Evolutionary conservation across 2,329 filamentous ascomycete species (phyloP), one percentile per base, ranked within the genome.

Genomic region (Paramyrothecium sp.): DNA sequence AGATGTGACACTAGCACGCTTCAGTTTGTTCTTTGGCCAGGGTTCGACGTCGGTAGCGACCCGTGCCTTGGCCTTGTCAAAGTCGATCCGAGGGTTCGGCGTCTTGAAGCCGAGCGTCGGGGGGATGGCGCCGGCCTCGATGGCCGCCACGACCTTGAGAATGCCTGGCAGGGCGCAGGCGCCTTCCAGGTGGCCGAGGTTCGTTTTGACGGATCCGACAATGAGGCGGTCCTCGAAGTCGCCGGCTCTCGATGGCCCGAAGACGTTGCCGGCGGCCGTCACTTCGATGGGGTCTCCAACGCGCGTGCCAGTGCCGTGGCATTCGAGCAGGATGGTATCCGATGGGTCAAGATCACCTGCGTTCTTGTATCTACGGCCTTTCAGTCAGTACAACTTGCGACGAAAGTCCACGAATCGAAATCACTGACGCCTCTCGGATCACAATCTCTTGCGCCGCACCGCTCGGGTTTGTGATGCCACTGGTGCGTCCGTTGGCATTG

Each of bases 381-480:
- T 16, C 33, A 38, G 33, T 38, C 16, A 38, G 33, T 38, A 38
- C 16, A 10, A 16, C 16, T 38, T 16, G 8, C 16, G 33, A 38
- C 10, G 10, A 38, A 38, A 38, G 33, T 38, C 33, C 10, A 10
- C 33, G 33, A n/a, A n/a, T n/a, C n/a, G n/a, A n/a, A n/a, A n/a
- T 16, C 16, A 38, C 33, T 38, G 8, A 38, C 33, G 70, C 68
- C 3, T 61, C 58, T 34, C 67, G 59, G 17, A 77, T 77, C 10
- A 76, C 55, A 0, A 58, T 62, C 13, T 65, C 70, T 54, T 78
- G 75, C 2, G 69, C 68, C 1, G 51, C 56, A 0, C 30, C 38
- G 33, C 58, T 77, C 0, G 78, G 78, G 49, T 73, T 64, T 0
- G 74, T 76, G 33, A 80, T 69, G 10, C 73, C 73, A 1, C 73